Base-by-base conservation (phyloP, 2,329 filamentous ascomycete genomes). In the Fusarium avenaceum region DNA sequence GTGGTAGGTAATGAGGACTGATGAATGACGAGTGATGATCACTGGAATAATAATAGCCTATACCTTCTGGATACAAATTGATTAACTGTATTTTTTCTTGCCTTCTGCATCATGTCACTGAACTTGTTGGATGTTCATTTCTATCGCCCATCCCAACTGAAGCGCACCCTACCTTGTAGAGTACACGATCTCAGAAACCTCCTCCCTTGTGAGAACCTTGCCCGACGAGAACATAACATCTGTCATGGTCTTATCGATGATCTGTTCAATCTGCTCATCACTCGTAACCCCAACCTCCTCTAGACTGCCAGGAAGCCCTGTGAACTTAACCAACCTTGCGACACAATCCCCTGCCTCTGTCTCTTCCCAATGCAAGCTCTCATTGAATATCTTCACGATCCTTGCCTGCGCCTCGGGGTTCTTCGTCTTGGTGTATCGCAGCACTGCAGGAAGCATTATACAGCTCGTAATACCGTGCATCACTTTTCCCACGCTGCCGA, bases 161-260 rank as follows among this genome's bases (percentile, higher is more conserved):
- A 19, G 35, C 35, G 8, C 35, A n/a, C 9, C 17, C 13, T 64
- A 64, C n/a, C 14, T 64, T 3, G 52, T n/a, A 1, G 61, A 64
- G 9, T 64, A 59, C 0, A 64, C 46, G 28, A 64, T 59, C 30
- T 51, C 35, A 2, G 59, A 64, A 4, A 64, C 30, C 6, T 64
- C 35, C 6, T 64, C 35, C 3, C 52, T 64, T 0, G 52, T 48
- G 6, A 64, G 5, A 0, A 59, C 20, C 11, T 52, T 38, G 1
- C 59, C 52, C n/a, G 51, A 64, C 8, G 61, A 64, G 24, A 64
- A 64, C 59, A 64, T 64, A 1, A 52, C 52, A 14, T 64, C 60
- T 9, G 61, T 64, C 61, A 64, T 64, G 6, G 61, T 64, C 46
- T 59, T 64, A 19, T 44, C 52, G 6, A 64, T 43, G 9, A 64